phyloP scores from a whole-genome alignment of 106 monocot species.

The Dioscorea alata region DNA sequence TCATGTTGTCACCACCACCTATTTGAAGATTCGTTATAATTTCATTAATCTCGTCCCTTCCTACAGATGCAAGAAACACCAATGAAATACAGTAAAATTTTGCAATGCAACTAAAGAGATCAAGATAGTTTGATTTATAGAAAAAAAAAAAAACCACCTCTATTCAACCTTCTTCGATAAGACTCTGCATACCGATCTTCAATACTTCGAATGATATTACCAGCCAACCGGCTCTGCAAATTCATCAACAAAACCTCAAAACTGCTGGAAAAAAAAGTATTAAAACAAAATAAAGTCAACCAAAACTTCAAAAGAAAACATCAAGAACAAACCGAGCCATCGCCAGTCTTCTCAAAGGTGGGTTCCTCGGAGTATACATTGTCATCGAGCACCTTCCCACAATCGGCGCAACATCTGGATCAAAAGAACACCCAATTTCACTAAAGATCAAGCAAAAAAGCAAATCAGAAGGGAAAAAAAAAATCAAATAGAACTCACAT shows the following conservation, averaged over 20 bases:
- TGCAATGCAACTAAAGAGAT: background rate
- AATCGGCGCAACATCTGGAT: constrained; percentile 43
- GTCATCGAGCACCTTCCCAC: constrained; percentile 65
- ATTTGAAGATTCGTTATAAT: constrained; percentile 36
- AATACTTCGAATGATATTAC: constrained; percentile 32
- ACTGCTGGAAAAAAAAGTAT: background rate
- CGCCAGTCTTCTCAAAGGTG: constrained; percentile 43
- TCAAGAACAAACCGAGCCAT: constrained; percentile 43
- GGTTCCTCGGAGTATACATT: constrained; percentile 42
- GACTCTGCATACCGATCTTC: constrained; percentile 45
- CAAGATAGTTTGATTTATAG: background rate
- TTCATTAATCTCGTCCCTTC: constrained; percentile 59
- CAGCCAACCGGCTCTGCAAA: constrained; percentile 43
- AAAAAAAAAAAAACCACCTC: constrained; percentile 28
- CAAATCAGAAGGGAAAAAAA: too few relatives aligned
- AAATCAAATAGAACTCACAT: constrained; percentile 19
- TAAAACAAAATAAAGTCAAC: too few relatives aligned
- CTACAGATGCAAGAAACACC: constrained; percentile 22
- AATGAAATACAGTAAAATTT: background rate
- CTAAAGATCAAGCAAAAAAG: too few relatives aligned
- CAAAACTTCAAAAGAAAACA: too few relatives aligned
- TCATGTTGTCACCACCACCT: constrained; percentile 59
- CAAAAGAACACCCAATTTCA: too few relatives aligned
- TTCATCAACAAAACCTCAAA: background rate
- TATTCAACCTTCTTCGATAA: constrained; percentile 65